A percentile compares a stretch with the other conserved stretches of the same genome.
phyloP scores from a whole-genome alignment of 2,329 filamentous ascomycete species.

The Beauveria australis region DNA sequence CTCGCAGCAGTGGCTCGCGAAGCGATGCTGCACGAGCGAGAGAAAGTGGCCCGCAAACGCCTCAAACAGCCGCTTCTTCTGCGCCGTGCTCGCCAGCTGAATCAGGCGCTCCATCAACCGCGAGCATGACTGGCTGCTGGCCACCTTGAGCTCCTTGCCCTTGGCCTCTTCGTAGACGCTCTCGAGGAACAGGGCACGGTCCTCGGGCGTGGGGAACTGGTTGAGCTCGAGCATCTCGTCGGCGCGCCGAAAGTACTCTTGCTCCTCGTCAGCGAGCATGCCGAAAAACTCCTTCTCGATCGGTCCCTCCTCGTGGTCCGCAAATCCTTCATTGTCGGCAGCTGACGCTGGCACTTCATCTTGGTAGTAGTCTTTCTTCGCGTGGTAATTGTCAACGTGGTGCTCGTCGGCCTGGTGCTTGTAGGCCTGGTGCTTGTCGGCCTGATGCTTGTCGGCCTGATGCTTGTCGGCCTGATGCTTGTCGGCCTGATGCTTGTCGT shows the following conservation, averaged over 20 bases:
- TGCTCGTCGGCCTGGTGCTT: neutral
- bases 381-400: conserved; percentile 13
- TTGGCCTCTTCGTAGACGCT: conserved; percentile 81
- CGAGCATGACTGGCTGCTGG: conserved; percentile 92
- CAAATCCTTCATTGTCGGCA: conserved; percentile 7
- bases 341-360: conserved; percentile 12
- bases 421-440: neutral
- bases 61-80: conserved; percentile 80
- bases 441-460: conserved; percentile 1
- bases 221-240: conserved; percentile 87
- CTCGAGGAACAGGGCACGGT: conserved; percentile 62
- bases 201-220: conserved; percentile 71
- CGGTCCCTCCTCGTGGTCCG: conserved; percentile 17
- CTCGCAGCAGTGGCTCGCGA: conserved; percentile 96
- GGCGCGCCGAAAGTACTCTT: conserved; percentile 88
- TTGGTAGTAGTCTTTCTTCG: neutral
- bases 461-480: conserved; percentile 1
- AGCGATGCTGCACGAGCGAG: conserved; percentile 86
- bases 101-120: conserved; percentile 88
- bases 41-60: conserved; percentile 83
- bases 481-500: conserved; percentile 13
- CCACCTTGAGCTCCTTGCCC: conserved; percentile 92
- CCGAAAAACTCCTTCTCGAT: conserved; percentile 77
- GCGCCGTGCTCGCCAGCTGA: conserved; percentile 64
- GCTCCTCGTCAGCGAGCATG: conserved; percentile 84